phyloP scores from a whole-genome alignment of 345 rosid species.

The Arabidopsis suecica region DNA sequence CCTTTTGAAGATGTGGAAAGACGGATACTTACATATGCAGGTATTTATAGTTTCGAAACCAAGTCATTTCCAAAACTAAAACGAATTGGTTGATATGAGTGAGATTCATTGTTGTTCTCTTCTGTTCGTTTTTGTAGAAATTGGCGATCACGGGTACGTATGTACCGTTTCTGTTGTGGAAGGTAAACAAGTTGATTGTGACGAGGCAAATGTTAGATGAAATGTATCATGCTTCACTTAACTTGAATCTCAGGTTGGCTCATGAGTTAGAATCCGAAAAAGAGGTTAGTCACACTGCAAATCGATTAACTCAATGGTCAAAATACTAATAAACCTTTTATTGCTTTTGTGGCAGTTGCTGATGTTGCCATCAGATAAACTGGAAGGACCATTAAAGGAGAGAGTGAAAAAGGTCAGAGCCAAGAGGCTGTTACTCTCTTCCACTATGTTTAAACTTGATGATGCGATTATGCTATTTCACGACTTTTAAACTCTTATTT shows the following conservation, averaged over 20 bases:
- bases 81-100: not conserved
- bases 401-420: conserved; percentile 49
- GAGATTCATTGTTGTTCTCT: not conserved
- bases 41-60: conserved; percentile 45
- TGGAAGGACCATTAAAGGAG: conserved; percentile 43
- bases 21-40: conserved; percentile 83
- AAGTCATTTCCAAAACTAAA: not conserved
- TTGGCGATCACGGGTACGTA: conserved; percentile 51
- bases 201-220: conserved; percentile 64
- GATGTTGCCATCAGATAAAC: conserved; percentile 50
- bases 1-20: conserved; percentile 86
- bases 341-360: conserved; percentile 52
- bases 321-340: not conserved
- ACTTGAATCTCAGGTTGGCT: conserved; percentile 66
- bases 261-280: conserved; percentile 64
- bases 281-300: conserved; percentile 56
- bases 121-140: conserved; percentile 57
- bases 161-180: conserved; percentile 69
- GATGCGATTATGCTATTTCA: conserved; percentile 83
- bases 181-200: conserved; percentile 58
- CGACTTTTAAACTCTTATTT: conserved; percentile 51
- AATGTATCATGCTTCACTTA: conserved; percentile 83
- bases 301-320: not conserved
- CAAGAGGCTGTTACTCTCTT: conserved; percentile 53
- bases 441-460: conserved; percentile 68